Evolutionary conservation across 1,284 basidiomycete genomes (phyloP).

Genomic region (Omphalotus olearius): DNA sequence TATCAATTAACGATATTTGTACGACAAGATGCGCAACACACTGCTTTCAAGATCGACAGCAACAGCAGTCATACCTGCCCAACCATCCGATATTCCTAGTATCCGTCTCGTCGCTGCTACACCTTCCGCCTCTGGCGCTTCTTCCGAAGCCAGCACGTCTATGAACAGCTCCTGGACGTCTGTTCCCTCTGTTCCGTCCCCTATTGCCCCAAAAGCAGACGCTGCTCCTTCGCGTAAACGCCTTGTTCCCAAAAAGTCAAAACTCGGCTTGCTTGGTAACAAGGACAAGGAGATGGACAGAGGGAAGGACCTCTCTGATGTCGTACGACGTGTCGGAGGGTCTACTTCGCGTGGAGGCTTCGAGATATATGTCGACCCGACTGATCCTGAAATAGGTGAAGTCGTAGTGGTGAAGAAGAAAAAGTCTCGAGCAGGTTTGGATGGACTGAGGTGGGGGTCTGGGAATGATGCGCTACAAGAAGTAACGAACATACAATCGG

Average conservation of each 20-base stretch:
- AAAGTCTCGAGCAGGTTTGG: constrained; percentile 60
- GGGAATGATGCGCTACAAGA: constrained; percentile 43
- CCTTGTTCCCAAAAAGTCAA: constrained; percentile 74
- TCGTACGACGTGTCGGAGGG: constrained; percentile 51
- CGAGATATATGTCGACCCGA: constrained; percentile 71
- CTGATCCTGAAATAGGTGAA: constrained; percentile 58
- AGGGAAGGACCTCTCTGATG: constrained; percentile 55
- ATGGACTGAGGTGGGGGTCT: constrained; percentile 58
- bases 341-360: constrained; percentile 43
- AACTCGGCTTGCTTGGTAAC: constrained; percentile 48
- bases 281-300: constrained; percentile 33
- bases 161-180: constrained; percentile 29
- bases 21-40: constrained; percentile 29
- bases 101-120: constrained; percentile 67
- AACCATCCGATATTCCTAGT: constrained; percentile 21
- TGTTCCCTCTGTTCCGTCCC: constrained; percentile 23
- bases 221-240: constrained; percentile 38
- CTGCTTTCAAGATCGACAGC: constrained; percentile 27
- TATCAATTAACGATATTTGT: constrained; percentile 11
- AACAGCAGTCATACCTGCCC: constrained; percentile 23
- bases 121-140: constrained; percentile 48
- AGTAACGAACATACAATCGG: constrained; percentile 51
- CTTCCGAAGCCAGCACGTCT: constrained; percentile 31
- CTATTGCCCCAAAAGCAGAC: constrained; percentile 20
- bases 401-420: constrained; percentile 76